Evolutionary conservation across 202 grass and related monocot genomes (phyloP).

Genomic region (Brachypodium distachyon): DNA sequence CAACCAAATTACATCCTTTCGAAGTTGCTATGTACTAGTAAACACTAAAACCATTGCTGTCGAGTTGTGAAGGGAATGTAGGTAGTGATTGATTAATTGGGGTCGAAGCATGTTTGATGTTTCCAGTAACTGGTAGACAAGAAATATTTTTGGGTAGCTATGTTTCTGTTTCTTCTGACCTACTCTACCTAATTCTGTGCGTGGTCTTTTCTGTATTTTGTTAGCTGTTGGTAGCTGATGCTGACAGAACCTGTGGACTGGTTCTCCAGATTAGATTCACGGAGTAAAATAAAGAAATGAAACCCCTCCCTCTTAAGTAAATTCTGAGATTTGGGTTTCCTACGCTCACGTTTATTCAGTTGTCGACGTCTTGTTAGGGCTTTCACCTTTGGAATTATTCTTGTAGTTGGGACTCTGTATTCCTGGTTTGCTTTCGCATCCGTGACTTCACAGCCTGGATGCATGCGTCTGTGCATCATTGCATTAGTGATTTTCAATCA

Average conservation of each 20-base stretch:
- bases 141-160: background rate
- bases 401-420: background rate
- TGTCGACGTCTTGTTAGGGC: background rate
- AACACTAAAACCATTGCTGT: background rate
- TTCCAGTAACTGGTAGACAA: background rate
- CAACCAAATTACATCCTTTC: background rate
- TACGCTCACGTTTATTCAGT: background rate
- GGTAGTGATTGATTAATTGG: background rate
- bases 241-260: background rate
- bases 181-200: background rate
- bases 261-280: background rate
- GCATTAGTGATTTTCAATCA: background rate
- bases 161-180: background rate
- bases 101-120: background rate
- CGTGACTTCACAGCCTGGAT: background rate
- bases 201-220: background rate
- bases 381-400: background rate
- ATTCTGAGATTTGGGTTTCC: background rate
- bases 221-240: background rate
- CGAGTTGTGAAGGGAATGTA: background rate
- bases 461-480: slow-evolving; percentile 23
- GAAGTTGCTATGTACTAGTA: background rate
- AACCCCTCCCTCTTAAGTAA: background rate
- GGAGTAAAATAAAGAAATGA: background rate
- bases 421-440: background rate